phyloP scores from a whole-genome alignment of 192 early-diverging fungal genomes.

The Umbelopsis sp. region DNA sequence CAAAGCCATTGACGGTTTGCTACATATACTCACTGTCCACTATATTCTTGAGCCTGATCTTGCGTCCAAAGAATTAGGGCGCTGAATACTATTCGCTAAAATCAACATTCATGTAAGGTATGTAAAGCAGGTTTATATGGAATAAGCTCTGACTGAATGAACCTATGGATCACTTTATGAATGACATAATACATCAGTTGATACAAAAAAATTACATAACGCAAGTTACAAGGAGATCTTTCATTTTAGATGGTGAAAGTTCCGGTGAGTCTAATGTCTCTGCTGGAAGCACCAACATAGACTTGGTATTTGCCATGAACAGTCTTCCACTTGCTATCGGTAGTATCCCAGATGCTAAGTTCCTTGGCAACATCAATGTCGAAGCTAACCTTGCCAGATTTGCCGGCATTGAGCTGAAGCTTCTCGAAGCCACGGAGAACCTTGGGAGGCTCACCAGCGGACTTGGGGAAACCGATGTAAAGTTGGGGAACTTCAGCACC shows the following conservation, averaged over 20 bases:
- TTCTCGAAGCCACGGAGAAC: conserved; percentile 36
- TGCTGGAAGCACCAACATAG: conserved; percentile 52
- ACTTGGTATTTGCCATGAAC: conserved; percentile 51
- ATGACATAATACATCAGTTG: too few relatives aligned
- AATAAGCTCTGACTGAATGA: too few relatives aligned
- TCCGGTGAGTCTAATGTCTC: conserved; percentile 46
- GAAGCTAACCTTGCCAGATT: conserved; percentile 42
- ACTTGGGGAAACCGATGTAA: conserved; percentile 43
- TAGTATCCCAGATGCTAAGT: conserved; percentile 48
- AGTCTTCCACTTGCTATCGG: conserved; percentile 37
- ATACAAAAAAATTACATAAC: too few relatives aligned
- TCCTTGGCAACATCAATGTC: conserved; percentile 39
- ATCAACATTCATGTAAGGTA: too few relatives aligned
- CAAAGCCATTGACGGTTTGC: too few relatives aligned
- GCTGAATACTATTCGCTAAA: too few relatives aligned
- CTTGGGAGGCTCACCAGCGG: conserved; percentile 43
- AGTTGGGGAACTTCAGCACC: conserved; percentile 43
- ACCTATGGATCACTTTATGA: too few relatives aligned
- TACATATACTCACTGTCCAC: too few relatives aligned
- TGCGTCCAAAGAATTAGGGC: too few relatives aligned
- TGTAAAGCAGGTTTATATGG: too few relatives aligned
- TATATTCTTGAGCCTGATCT: too few relatives aligned
- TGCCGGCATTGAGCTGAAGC: conserved; percentile 18
- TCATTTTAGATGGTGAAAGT: not conserved
- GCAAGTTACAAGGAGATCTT: too few relatives aligned